Percentiles rank a stretch among this genome's conserved stretches.
phyloP scores from a whole-genome alignment of 108 stramenopile genomes.

The Discostella stelligeroides region DNA sequence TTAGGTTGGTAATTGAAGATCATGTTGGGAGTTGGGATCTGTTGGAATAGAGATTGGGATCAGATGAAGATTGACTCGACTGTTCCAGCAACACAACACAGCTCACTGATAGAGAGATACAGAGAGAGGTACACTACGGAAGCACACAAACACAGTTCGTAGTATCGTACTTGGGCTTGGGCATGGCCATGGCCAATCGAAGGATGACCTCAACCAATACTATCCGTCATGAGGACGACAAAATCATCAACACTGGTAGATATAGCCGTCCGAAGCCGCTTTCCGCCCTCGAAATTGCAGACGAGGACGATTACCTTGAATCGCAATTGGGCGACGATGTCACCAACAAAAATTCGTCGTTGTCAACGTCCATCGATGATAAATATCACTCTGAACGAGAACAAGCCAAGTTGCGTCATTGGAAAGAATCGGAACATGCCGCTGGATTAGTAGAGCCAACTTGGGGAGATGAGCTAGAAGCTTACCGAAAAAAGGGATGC shows the following conservation, averaged over 20 bases:
- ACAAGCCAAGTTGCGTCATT: constrained; percentile 51
- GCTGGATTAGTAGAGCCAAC: constrained; percentile 75
- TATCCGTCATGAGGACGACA: background rate
- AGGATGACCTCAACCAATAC: background rate
- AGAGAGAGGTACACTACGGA: no score
- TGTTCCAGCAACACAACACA: no score
- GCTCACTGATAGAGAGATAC: no score
- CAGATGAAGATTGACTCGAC: no score
- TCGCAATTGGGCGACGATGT: no score
- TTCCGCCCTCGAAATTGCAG: constrained; percentile 5
- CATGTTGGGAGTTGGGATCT: no score
- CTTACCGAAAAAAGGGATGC: constrained; percentile 21
- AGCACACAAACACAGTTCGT: no score
- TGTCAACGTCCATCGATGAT: constrained; percentile 45
- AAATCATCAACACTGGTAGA: background rate
- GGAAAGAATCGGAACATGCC: constrained; percentile 77
- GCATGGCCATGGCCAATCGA: background rate
- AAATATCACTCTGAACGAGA: constrained; percentile 49
- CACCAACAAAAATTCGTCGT: background rate
- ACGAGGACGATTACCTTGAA: background rate
- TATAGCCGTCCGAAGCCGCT: background rate
- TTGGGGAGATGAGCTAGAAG: constrained; percentile 70
- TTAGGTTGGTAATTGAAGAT: no score
- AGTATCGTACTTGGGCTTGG: no score
- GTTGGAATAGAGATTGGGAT: no score